These are phyloP conservation scores for Russula sp. DNA, from an alignment of 768 basidiomycete genomes.

Conservation along the genomic window DNA sequence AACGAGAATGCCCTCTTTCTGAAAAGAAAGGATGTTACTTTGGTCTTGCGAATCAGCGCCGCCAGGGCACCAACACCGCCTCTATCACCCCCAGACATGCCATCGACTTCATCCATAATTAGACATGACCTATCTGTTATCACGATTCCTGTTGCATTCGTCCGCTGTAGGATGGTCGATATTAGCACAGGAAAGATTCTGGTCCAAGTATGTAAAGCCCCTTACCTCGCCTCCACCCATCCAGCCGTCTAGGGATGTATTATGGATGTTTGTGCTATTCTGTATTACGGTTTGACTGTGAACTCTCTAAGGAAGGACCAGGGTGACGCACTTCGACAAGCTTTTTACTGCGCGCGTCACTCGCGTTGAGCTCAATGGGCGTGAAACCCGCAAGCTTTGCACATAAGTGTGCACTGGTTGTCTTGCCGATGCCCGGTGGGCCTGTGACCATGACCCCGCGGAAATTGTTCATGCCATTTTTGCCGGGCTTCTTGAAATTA, in stretches of 20 bases:
- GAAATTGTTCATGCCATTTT: conserved; percentile 77
- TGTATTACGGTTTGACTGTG: conserved; percentile 26
- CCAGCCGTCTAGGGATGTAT: conserved; percentile 83
- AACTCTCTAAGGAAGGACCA: no score
- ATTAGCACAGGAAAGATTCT: background rate
- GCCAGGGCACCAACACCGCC: conserved; percentile 95
- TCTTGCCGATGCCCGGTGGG: conserved; percentile 96
- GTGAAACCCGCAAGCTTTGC: conserved; percentile 88
- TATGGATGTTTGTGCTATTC: conserved; percentile 87
- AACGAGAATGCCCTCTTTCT: background rate
- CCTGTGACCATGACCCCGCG: conserved; percentile 87
- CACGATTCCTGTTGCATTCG: conserved; percentile 60
- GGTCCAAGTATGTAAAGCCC: background rate
- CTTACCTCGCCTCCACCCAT: conserved; percentile 51
- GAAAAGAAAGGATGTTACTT: conserved; percentile 37
- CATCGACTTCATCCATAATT: conserved; percentile 99
- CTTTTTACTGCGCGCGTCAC: conserved; percentile 93
- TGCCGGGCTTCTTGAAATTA: conserved; percentile 91
- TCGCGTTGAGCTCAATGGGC: conserved; percentile 94
- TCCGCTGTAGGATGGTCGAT: conserved; percentile 32
- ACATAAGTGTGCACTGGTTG: conserved; percentile 88
- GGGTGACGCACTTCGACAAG: conserved; percentile 69
- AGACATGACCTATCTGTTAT: conserved; percentile 79
- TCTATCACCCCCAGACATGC: conserved; percentile 96
- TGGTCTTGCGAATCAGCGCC: conserved; percentile 86